Base-by-base conservation (phyloP, 306 rosid species). In the Prosopis cineraria region DNA sequence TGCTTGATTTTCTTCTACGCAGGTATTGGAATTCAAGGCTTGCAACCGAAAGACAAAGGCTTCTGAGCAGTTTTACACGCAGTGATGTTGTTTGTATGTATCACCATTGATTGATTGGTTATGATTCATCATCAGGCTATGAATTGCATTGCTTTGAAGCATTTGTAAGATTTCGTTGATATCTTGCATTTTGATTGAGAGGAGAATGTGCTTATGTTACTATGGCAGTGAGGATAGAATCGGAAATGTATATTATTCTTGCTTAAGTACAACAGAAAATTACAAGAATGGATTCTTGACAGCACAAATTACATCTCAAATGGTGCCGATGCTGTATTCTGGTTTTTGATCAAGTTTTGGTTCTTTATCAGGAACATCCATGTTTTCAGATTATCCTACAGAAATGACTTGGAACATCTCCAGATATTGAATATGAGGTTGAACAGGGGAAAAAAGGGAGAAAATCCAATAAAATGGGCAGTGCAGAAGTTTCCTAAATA, bases 11-110 rank as follows among this genome's bases (percentile, higher is more conserved):
- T 70, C 34, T 48, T 66, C 39, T 65, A 39, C 74, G 87, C 96
- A 95, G 98, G 78, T 92, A 95, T 82, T 95, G 98, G 97, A 95
- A 85, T 82, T 91, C 97, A 41, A 91, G 97, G 90, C 98, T 92
- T 79, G 93, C 89, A 64, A 95, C 97, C 14, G 98, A 95, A 88
- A 86, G 98, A 78, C 96, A 89, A 81, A 84, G 93, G 86, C 97
- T 95, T 55, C 62, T 92, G 62, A 86, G 85, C 80, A 83, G 93
- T 66, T 92, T 95, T 86, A 81, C 89, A 53, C 76, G 74, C 71
- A 79, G 72, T 3, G 98, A 95, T 83, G 97, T 95, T 58, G 83
- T 95, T 62, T 95, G 98, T 92, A 95, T 68, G 97, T 84, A 55
- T 77, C 64, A 39, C n/a, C 34, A 40, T 27, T 67, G 40, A 67